Evolutionary conservation across 106 monocot species (phyloP), one percentile per base, ranked within the genome.

Genomic region (Acorus calamus): DNA sequence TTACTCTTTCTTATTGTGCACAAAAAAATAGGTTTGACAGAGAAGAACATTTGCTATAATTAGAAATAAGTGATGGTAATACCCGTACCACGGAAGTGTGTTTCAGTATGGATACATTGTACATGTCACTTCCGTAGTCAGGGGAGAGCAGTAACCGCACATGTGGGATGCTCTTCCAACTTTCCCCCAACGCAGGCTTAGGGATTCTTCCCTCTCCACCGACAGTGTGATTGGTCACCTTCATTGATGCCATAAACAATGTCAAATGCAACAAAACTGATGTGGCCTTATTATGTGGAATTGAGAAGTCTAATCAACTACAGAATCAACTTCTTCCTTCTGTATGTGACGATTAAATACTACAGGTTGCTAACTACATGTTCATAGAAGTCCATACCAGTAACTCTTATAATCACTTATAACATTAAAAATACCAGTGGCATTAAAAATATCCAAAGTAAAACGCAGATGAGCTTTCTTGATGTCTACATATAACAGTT

Each of bases 161-260:
- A 70, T 86, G 94, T 65, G 94, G 89, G 66, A 84, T 77, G 63
- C 53, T 67, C 77, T 84, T 89, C 94, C 89, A 94, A 59, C 75
- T 84, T 63, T 94, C 86, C 50, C 94, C 94, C 61, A 89, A 60
- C 3, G 80, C 94, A 8, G 89, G 94, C 73, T 89, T 94, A 11
- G 73, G 43, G 14, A 42, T 49, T 55, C 89, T 86, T 72, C 76
- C 81, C 65, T 81, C 86, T 41, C 84, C 86, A 59, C 80, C 43
- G 50, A 87, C 89, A 75, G 86, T 86, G 75, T 89, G 86, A 79
- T 94, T 94, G 55, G 81, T 89, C 50, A 89, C 89, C 93, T 87
- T n/a, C 49, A 58, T 64, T 13, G 48, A 61, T 7, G 61, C 44
- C 4, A 4, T 8, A 14, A 42, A 10, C 7, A 54, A 42, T 8